phyloP scores from a whole-genome alignment of 495 filamentous ascomycete species.

The Neurospora sp. region DNA sequence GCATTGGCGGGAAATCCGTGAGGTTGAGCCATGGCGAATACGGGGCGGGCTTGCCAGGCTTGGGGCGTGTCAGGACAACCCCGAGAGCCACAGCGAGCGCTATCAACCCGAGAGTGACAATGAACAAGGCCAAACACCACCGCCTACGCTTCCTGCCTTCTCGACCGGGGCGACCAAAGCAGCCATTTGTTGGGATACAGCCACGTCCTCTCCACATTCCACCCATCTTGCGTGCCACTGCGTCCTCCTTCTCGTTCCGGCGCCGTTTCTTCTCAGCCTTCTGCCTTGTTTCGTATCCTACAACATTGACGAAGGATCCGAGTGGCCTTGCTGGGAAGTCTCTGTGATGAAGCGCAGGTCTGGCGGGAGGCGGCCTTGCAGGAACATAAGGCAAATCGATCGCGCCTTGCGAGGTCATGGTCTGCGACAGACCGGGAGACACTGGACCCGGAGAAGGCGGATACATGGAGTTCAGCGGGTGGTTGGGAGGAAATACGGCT shows the following conservation, averaged over 20 bases:
- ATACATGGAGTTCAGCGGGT: slow-evolving; percentile 24
- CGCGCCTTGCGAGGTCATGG: slow-evolving; percentile 38
- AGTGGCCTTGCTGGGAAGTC: slow-evolving; percentile 26
- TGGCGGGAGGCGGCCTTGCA: slow-evolving; percentile 21
- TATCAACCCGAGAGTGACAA: slow-evolving; percentile 47
- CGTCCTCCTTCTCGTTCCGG: slow-evolving; percentile 55
- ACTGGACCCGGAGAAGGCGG: slow-evolving; percentile 36
- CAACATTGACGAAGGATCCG: slow-evolving; percentile 17
- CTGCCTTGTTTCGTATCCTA: slow-evolving; percentile 5
- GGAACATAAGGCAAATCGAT: slow-evolving; percentile 31
- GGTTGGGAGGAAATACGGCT: slow-evolving; percentile 28
- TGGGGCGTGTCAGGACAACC: slow-evolving; percentile 46
- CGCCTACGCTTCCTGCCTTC: slow-evolving; percentile 56
- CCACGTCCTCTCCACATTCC: slow-evolving; percentile 52
- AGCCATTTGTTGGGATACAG: slow-evolving; percentile 47
- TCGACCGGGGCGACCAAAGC: slow-evolving; percentile 49
- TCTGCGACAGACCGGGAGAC: slow-evolving; percentile 30
- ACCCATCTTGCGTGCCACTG: slow-evolving; percentile 41
- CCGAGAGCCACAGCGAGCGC: slow-evolving; percentile 51
- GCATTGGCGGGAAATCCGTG: slow-evolving; percentile 77
- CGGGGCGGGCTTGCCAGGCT: slow-evolving; percentile 21
- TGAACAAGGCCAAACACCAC: slow-evolving; percentile 45
- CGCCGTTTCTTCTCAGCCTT: slow-evolving; percentile 40
- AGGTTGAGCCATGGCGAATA: slow-evolving; percentile 61
- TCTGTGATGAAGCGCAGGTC: not conserved